Evolutionary conservation across 2,329 filamentous ascomycete genomes (phyloP).

Genomic region (Venturia nashicola): DNA sequence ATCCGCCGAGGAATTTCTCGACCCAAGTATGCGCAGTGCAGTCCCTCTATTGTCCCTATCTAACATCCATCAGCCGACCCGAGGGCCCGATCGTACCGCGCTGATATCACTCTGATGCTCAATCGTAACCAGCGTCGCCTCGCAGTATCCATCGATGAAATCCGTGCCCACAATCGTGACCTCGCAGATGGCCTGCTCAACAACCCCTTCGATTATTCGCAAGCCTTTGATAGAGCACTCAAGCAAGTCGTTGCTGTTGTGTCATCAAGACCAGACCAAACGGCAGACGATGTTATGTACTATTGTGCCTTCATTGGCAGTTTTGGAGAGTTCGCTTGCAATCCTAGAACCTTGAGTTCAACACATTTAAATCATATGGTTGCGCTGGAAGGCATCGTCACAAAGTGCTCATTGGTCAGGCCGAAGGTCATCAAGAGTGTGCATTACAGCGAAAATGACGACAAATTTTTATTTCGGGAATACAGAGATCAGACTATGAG

Average conservation of each 20-base stretch:
- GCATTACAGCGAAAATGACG: constrained; percentile 81
- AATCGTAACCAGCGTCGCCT: constrained; percentile 48
- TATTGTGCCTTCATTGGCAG: constrained; percentile 97
- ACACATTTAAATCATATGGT: constrained; percentile 92
- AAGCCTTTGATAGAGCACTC: constrained; percentile 82
- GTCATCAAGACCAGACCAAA: constrained; percentile 63
- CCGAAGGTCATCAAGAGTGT: constrained; percentile 98
- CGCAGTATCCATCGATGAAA: constrained; percentile 58
- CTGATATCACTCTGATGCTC: constrained; percentile 71
- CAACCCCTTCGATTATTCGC: constrained; percentile 74
- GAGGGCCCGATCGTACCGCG: constrained; percentile 49
- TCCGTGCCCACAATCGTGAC: constrained; percentile 74
- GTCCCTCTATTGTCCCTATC: not conserved
- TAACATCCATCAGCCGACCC: constrained; percentile 37
- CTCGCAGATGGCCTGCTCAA: constrained; percentile 70
- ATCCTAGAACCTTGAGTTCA: constrained; percentile 83
- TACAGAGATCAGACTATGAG: constrained; percentile 98
- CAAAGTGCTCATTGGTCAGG: constrained; percentile 84
- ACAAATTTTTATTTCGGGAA: constrained; percentile 77
- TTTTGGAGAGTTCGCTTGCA: constrained; percentile 90
- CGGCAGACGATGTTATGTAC: constrained; percentile 66
- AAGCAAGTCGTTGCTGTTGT: constrained; percentile 78
- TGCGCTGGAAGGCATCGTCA: constrained; percentile 93
- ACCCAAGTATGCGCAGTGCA: constrained; percentile 56
- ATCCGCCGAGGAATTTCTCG: constrained; percentile 82